Percentiles rank a stretch among this genome's conserved stretches.
These are phyloP conservation scores for Plasmodiophora brassicae DNA, from an alignment of 208 protist genomes.

Conservation along the genomic window DNA sequence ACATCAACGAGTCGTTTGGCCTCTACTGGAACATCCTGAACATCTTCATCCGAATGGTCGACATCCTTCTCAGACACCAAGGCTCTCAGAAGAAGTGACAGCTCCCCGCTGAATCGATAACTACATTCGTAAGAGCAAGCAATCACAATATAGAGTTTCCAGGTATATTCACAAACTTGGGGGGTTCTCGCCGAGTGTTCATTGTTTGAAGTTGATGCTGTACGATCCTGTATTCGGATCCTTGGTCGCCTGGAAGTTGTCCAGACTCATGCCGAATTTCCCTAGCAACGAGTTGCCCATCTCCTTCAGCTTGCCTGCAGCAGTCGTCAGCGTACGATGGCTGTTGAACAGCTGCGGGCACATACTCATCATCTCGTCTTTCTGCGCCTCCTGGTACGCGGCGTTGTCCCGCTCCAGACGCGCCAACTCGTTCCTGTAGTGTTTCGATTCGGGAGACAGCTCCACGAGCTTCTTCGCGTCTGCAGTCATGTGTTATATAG, in stretches of 20 bases:
- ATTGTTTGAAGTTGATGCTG: slow-evolving; percentile 46
- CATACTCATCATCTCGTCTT: slow-evolving; percentile 47
- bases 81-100: too few relatives aligned
- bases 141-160: too few relatives aligned
- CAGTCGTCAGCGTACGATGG: neutral
- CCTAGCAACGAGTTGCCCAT: slow-evolving; percentile 52
- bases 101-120: too few relatives aligned
- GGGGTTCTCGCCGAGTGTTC: too few relatives aligned
- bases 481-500: neutral
- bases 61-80: too few relatives aligned
- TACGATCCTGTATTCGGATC: slow-evolving; percentile 54
- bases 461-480: neutral
- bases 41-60: slow-evolving; percentile 14
- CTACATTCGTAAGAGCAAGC: too few relatives aligned
- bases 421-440: neutral
- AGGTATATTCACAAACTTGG: too few relatives aligned
- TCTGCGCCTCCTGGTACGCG: slow-evolving; percentile 33
- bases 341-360: neutral
- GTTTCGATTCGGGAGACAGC: neutral
- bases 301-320: slow-evolving; percentile 52
- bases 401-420: neutral
- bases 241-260: slow-evolving; percentile 59
- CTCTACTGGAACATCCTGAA: neutral
- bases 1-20: neutral
- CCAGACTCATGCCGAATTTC: slow-evolving; percentile 52